A percentile compares a stretch with the other conserved stretches of the same genome.
phyloP scores from a whole-genome alignment of 352 stramenopile species.

The Pythium oligandrum region DNA sequence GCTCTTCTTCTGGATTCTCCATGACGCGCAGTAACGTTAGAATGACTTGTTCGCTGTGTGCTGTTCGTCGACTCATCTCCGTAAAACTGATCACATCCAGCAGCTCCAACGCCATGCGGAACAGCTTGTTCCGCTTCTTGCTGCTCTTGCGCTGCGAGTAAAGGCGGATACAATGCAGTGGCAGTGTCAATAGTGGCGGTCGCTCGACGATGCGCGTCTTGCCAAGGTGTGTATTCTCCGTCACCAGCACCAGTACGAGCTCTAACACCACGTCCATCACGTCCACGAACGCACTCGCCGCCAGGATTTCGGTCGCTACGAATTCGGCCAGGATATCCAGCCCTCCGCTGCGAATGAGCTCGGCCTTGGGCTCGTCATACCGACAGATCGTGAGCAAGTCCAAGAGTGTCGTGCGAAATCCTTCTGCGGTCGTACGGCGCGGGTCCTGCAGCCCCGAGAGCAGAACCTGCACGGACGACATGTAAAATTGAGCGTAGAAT shows the following conservation, averaged over 20 bases:
- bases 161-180: constrained; percentile 15
- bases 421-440: constrained; percentile 10
- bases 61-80: background rate
- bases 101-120: constrained; percentile 43
- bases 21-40: constrained; percentile 27
- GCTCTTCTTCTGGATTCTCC: constrained; percentile 25
- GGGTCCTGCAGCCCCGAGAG: constrained; percentile 35
- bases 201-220: constrained; percentile 4
- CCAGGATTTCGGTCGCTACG: constrained; percentile 2
- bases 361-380: constrained; percentile 26
- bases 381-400: constrained; percentile 38
- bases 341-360: constrained; percentile 21
- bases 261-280: constrained; percentile 37
- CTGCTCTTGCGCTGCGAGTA: constrained; percentile 12
- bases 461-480: constrained; percentile 42
- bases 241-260: constrained; percentile 29
- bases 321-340: constrained; percentile 25
- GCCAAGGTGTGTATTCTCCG: constrained; percentile 16
- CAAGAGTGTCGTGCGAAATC: constrained; percentile 17
- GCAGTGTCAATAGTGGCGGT: constrained; percentile 21
- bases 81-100: constrained; percentile 25
- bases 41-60: constrained; percentile 11
- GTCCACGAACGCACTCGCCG: constrained; percentile 1
- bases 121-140: constrained; percentile 30
- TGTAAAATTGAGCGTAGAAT: constrained; percentile 1